Base-by-base conservation (phyloP, 2,329 filamentous ascomycete genomes). In the Cyphellophora attinorum region DNA sequence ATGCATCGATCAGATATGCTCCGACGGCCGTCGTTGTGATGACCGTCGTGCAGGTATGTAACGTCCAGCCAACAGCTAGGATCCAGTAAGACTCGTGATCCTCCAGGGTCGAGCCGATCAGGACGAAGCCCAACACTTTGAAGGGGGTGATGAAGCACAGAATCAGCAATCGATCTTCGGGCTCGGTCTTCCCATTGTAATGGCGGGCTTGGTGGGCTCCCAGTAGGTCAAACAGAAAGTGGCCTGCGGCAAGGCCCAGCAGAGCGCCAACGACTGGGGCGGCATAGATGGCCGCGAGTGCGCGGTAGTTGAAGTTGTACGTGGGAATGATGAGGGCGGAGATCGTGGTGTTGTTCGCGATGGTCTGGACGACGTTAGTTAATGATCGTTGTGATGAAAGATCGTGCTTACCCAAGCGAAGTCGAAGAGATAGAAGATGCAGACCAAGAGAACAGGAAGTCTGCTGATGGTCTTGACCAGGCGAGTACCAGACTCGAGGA, bases 1-100 rank as follows among this genome's bases (percentile, higher is more conserved):
- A 73, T 38, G 58, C 57, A 51, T 73, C 70, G 5, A 73, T 61
- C 23, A 61, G 57, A 45, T 72, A 73, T 13, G 64, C 62, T 33
- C 59, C 64, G 16, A 72, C 53, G 5, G 64, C 67, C 3, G 68
- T 64, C 1, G 68, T 72, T 2, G 61, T 64, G 37, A 71, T 58
- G 61, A 72, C 74, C 48, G 71, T 64, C 3, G 68, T 67, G 40
- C 71, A 70, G 15, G 65, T 63, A 39, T 72, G 70, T 25, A 72
- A 48, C 3, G 65, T 67, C 62, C 69, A 72, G 13, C 50, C 59
- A 5, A 63, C 53, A 5, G 58, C 61, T 13, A 62, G 58, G 3
- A 58, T 53, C 60, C 68, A 67, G 50, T 61, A 72, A 2, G 70
- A 40, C 39, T 40, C 45, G 32, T 47, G 31, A 10, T 48, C 37